Evolutionary conservation across 2,329 filamentous ascomycete genomes (phyloP).

Genomic region (Onygenales sp.): DNA sequence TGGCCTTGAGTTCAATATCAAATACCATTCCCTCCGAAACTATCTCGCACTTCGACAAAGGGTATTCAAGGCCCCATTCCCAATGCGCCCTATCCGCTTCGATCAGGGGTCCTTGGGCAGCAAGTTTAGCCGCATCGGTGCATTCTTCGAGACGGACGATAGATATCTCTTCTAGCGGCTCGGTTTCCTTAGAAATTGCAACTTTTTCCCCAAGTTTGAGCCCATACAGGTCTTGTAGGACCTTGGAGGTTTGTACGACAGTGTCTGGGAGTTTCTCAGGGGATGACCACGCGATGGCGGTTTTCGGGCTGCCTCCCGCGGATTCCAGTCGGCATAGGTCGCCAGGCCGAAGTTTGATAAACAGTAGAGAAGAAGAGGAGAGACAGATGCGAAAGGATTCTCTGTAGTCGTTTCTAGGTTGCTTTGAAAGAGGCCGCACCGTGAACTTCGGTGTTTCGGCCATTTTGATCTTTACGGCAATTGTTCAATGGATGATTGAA

Average conservation of each 20-base stretch:
- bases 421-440: constrained; percentile 45
- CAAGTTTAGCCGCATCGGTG: constrained; percentile 31
- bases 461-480: constrained; percentile 17
- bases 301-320: constrained; percentile 29
- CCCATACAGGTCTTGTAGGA: constrained; percentile 61
- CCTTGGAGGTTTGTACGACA: constrained; percentile 62
- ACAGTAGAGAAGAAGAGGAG: constrained; percentile 46
- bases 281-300: constrained; percentile 55
- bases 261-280: constrained; percentile 55
- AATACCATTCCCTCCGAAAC: constrained; percentile 63
- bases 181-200: constrained; percentile 46
- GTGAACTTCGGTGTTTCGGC: constrained; percentile 37
- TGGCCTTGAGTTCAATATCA: constrained; percentile 49
- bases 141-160: constrained; percentile 54
- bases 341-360: constrained; percentile 47
- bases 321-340: constrained; percentile 42
- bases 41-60: constrained; percentile 49
- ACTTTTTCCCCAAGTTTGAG: constrained; percentile 65
- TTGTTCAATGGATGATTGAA: background rate
- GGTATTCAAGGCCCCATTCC: constrained; percentile 40
- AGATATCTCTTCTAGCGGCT: constrained; percentile 44
- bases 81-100: constrained; percentile 34
- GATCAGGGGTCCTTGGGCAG: constrained; percentile 13
- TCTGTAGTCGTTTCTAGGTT: constrained; percentile 39
- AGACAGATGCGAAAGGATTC: constrained; percentile 53